phyloP scores from a whole-genome alignment of 345 rosid species.

The Bruguiera parviflora region DNA sequence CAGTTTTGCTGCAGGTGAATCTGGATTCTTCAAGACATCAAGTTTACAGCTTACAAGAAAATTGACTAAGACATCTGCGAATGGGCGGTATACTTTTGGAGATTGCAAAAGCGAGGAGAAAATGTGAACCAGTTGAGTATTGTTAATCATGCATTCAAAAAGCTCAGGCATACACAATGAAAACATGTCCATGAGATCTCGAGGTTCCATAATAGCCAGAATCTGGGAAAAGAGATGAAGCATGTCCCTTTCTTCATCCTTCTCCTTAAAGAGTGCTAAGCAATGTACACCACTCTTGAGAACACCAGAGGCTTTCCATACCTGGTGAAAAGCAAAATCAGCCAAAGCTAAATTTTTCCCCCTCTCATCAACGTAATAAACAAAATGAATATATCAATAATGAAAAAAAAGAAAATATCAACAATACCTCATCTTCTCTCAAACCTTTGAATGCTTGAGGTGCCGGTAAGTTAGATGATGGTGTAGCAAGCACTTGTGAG shows the following conservation, averaged over 20 bases:
- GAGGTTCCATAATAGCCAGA: slow-evolving; percentile 94
- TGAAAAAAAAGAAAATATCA: background rate
- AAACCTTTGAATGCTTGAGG: slow-evolving; percentile 88
- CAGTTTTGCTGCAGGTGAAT: slow-evolving; percentile 76
- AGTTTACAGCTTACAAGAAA: slow-evolving; percentile 88
- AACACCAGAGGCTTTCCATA: slow-evolving; percentile 97
- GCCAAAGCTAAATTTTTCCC: slow-evolving; percentile 17
- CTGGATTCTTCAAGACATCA: slow-evolving; percentile 82
- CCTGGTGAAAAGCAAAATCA: slow-evolving; percentile 46
- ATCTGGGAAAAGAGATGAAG: slow-evolving; percentile 82
- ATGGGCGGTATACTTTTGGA: slow-evolving; percentile 76
- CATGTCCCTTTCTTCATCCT: slow-evolving; percentile 97
- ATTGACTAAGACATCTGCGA: slow-evolving; percentile 87
- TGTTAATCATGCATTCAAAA: slow-evolving; percentile 92
- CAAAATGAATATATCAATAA: background rate
- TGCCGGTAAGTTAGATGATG: slow-evolving; percentile 52
- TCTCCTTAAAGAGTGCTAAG: slow-evolving; percentile 95
- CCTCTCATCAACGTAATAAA: background rate
- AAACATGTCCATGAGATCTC: slow-evolving; percentile 98
- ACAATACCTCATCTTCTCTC: slow-evolving; percentile 94
- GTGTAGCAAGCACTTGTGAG: slow-evolving; percentile 61
- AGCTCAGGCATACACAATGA: slow-evolving; percentile 98
- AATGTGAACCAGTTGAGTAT: slow-evolving; percentile 82
- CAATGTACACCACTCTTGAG: slow-evolving; percentile 96
- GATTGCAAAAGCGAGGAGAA: slow-evolving; percentile 86